Evolutionary conservation across 1,284 basidiomycete genomes (phyloP).

Genomic region (Garcileccinum viscosum): DNA sequence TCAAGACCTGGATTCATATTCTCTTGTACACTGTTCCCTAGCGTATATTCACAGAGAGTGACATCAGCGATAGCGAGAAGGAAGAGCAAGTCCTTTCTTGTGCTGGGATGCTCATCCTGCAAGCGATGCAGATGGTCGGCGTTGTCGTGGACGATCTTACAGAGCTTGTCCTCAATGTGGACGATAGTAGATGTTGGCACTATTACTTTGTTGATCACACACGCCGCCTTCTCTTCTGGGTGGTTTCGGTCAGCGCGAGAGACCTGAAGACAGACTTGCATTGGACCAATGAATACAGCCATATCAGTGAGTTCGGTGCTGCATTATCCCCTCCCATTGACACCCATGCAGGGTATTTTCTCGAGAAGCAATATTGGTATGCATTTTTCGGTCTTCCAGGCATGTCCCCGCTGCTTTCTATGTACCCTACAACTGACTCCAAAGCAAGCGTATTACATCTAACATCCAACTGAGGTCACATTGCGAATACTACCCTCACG

Average conservation of each 20-base stretch:
- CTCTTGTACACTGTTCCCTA: constrained; percentile 4
- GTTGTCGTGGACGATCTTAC: constrained; percentile 23
- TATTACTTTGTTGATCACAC: constrained; percentile 32
- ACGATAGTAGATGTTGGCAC: neutral
- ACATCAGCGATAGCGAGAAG: constrained; percentile 8
- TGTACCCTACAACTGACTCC: constrained; percentile 4
- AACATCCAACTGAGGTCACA: constrained; percentile 18
- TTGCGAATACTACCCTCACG: constrained; percentile 29
- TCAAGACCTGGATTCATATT: neutral
- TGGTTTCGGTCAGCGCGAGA: constrained; percentile 4
- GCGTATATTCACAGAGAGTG: constrained; percentile 29
- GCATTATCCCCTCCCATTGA: constrained; percentile 4
- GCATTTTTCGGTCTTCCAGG: neutral
- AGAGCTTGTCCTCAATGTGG: constrained; percentile 27
- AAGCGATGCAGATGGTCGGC: neutral
- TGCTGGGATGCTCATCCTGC: constrained; percentile 10
- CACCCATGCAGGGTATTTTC: constrained; percentile 18
- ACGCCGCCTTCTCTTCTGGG: constrained; percentile 27
- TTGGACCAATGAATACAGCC: constrained; percentile 12
- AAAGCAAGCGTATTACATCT: neutral
- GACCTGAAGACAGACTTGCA: constrained; percentile 11
- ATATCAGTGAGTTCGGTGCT: constrained; percentile 22
- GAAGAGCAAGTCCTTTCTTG: constrained; percentile 6
- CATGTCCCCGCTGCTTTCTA: neutral
- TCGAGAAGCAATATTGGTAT: constrained; percentile 25